Conservation (phyloP, 306 rosid species). For the Pyrus bretschneideri region DNA sequence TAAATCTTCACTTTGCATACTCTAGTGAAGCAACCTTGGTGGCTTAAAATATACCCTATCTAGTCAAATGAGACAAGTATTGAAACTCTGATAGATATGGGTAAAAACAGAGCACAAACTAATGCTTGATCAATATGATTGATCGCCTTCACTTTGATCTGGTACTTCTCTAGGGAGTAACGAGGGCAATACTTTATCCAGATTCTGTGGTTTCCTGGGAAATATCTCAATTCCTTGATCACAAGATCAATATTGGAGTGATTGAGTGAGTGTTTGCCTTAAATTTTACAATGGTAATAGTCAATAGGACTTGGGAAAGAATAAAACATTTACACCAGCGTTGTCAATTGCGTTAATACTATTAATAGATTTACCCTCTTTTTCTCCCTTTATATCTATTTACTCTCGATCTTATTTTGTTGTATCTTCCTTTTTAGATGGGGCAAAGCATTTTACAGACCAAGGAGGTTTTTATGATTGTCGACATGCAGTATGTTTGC, state of each 20-base stretch:
- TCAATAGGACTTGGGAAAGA: background rate
- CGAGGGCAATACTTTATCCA: background rate
- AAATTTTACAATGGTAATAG: background rate
- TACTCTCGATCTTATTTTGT: slow-evolving; percentile 1
- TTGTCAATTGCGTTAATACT: background rate
- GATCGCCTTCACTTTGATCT: background rate
- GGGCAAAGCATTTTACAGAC: slow-evolving; percentile 32
- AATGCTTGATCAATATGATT: background rate
- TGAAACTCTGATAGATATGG: background rate
- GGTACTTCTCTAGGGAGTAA: background rate
- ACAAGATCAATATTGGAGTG: background rate
- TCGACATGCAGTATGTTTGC: slow-evolving; percentile 49
- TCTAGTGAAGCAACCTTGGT: background rate
- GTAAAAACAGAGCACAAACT: background rate
- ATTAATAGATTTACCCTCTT: background rate
- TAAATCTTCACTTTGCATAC: background rate
- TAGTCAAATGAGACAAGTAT: background rate
- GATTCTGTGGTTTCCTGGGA: background rate
- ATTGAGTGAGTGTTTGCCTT: background rate
- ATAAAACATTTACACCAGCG: background rate
- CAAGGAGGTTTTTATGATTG: slow-evolving; percentile 55
- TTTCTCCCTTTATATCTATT: background rate
- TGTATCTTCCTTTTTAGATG: slow-evolving; percentile 30
- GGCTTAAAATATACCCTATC: background rate
- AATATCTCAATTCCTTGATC: background rate